Base-by-base conservation (phyloP, 345 rosid species). In the Microthlaspi erraticum region DNA sequence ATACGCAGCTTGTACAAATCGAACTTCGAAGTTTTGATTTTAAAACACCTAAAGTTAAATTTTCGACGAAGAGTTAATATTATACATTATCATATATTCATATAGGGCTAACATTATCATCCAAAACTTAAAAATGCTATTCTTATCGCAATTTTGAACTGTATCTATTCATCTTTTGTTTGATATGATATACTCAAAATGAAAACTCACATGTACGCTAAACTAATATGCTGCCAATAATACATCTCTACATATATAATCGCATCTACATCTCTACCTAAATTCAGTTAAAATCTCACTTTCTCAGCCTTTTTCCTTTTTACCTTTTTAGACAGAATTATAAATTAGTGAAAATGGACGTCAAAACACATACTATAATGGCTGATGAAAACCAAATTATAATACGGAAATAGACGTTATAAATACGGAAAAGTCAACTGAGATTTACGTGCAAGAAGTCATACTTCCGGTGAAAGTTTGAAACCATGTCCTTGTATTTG, bases 371-470 rank as follows among this genome's bases (percentile, higher is more conserved):
- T 1, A 26, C 29, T 26, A 57, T 23, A 51, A 61, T 61, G 18
- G 8, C 0, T 37, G 11, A 42, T 44, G 38, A 42, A 32, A 29
- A 17, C 14, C 50, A 26, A 17, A 6, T 6, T 38, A 3, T 32
- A 61, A 51, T 51, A 71, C 73, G 49, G 17, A 59, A 38, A 13
- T 8, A 8, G 23, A 26, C 38, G 49, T 54, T 45, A n/a, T 26
- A 36, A 1, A 63, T 72, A 63, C 70, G 70, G 76, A 44, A 39
- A 34, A 36, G 49, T 34, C 56, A 53, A 53, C 39, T 44, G 38
- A 61, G n/a, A 60, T 60, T 51, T 10, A n/a, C 7, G 52, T 60
- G 61, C 6, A 51, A 41, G 12, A 68, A 19, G 55, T 63, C 57
- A 63, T 63, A 54, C 37, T 33, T 7, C 1, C 37, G 60, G 39